A percentile compares a stretch with the other conserved stretches of the same genome.
Evolutionary conservation across 108 stramenopile genomes (phyloP).

Genomic region (Cyclotella baltica): DNA sequence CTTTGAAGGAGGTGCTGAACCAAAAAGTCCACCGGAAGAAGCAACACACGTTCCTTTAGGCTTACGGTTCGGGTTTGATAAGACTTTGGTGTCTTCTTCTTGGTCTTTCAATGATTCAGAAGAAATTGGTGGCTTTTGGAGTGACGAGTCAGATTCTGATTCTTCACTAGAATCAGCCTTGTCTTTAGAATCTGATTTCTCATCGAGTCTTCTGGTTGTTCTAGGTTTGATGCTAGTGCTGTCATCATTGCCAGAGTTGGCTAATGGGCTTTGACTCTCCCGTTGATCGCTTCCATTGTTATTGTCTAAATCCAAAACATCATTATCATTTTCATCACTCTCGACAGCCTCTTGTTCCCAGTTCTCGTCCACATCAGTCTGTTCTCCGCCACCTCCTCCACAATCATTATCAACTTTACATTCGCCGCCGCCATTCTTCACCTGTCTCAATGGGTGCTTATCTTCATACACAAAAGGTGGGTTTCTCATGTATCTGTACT

Average conservation of each 20-base stretch:
- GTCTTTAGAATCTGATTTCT: background rate
- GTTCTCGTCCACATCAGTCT: constrained; percentile 37
- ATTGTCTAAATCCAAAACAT: constrained; percentile 49
- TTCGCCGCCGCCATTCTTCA: constrained; percentile 81
- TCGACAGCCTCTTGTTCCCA: constrained; percentile 16
- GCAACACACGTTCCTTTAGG: constrained; percentile 49
- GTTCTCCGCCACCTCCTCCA: constrained; percentile 56
- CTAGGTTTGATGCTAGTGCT: constrained; percentile 3
- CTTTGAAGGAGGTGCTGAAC: constrained; percentile 21
- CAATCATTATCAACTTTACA: constrained; percentile 83
- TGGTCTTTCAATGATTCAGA: constrained; percentile 25
- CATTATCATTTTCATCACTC: constrained; percentile 24
- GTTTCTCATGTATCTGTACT: constrained; percentile 81
- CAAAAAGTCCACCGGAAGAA: constrained; percentile 40
- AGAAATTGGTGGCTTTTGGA: constrained; percentile 37
- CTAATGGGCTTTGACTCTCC: constrained; percentile 28
- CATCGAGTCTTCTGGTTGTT: constrained; percentile 8
- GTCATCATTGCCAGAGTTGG: constrained; percentile 7
- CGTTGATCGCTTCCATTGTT: background rate
- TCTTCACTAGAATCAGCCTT: background rate
- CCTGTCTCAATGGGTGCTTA: constrained; percentile 64
- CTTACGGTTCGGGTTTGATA: constrained; percentile 25
- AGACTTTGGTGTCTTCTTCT: constrained; percentile 21
- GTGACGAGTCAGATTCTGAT: constrained; percentile 10
- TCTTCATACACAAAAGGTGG: constrained; percentile 82